A percentile compares a stretch with the other conserved stretches of the same genome.
phyloP scores from a whole-genome alignment of 768 basidiomycete species.

The Tylopilus subfusipes region DNA sequence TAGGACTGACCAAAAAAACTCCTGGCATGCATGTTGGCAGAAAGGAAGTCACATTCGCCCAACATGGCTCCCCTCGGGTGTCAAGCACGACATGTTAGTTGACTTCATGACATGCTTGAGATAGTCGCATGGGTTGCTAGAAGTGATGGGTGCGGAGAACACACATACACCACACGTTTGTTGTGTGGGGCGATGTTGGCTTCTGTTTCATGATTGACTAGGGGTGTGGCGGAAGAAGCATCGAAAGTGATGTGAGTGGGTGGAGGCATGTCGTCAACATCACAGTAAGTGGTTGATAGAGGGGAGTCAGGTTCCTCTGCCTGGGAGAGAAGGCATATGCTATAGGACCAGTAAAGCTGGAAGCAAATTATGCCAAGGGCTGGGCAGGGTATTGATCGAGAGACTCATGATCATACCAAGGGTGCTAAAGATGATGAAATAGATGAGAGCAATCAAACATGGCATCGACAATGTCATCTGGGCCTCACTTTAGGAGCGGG shows the following conservation, averaged over 20 bases:
- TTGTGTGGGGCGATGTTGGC: background rate
- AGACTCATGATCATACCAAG: constrained; percentile 87
- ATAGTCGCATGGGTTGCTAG: constrained; percentile 84
- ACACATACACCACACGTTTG: background rate
- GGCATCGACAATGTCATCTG: constrained; percentile 74
- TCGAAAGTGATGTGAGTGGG: background rate
- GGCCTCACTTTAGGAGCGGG: constrained; percentile 75
- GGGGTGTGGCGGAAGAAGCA: background rate
- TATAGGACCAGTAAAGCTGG: constrained; percentile 90
- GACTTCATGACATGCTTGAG: constrained; percentile 93
- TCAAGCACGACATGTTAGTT: constrained; percentile 97
- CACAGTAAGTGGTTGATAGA: constrained; percentile 3
- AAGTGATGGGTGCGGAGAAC: background rate
- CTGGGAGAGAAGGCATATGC: constrained; percentile 74
- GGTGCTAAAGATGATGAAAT: constrained; percentile 91
- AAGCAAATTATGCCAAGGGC: too few species aligned
- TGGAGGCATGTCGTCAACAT: background rate
- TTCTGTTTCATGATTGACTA: constrained; percentile 13
- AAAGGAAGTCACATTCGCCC: constrained; percentile 95
- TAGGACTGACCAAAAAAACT: constrained; percentile 81
- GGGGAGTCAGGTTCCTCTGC: constrained; percentile 26
- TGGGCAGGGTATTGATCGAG: background rate
- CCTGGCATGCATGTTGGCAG: constrained; percentile 94
- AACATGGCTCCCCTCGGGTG: constrained; percentile 83
- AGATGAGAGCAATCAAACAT: constrained; percentile 91